Base-by-base conservation (phyloP, 805 yeast genomes). In the Lipomyces kockii region DNA sequence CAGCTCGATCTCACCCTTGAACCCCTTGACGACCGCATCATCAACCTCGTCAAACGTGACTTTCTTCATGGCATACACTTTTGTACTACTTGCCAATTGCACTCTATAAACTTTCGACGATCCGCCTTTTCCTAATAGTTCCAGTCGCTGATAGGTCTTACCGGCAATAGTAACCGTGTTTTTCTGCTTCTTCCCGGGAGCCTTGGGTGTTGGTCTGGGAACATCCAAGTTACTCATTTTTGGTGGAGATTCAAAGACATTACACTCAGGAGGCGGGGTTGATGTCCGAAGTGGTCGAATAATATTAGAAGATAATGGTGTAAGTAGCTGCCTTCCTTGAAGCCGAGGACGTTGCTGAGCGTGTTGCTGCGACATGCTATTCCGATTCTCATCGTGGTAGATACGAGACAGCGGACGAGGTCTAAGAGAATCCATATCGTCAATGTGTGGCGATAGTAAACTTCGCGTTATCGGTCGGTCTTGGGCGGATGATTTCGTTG, bases 61-160 rank as follows among this genome's bases (percentile, higher is more conserved):
- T 71, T 88, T 85, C 74, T 93, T 93, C 51, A 94, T 81, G 0
- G 98, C 98, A 76, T 84, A 91, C 0, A 85, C 78, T 71, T 84
- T 86, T 68, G 86, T 86, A 53, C 68, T 61, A 59, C 83, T 83
- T 72, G 71, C 70, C 0, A 85, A 80, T 72, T 85, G 89, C 0
- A 89, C 95, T 76, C 89, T 90, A 80, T 89, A 93, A 25, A 93
- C 98, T 75, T 89, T 91, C 0, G 97, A 92, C 0, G 97, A 85
- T 0, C 98, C 98, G 32, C 98, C 98, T 76, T 90, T 85, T 4
- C 98, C 98, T 22, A 93, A 77, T 14, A 90, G 80, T 74, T 92
- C 97, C 34, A 90, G 79, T 65, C 89, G 84, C 73, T 89, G 93
- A 75, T 90, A 94, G 55, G 83, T 83, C 43, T 82, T 83, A 1